Percentiles rank a stretch among this genome's conserved stretches.
Conservation (phyloP, 225 moss, liverwort and hornwort species). For the Lunularia cruciata region DNA sequence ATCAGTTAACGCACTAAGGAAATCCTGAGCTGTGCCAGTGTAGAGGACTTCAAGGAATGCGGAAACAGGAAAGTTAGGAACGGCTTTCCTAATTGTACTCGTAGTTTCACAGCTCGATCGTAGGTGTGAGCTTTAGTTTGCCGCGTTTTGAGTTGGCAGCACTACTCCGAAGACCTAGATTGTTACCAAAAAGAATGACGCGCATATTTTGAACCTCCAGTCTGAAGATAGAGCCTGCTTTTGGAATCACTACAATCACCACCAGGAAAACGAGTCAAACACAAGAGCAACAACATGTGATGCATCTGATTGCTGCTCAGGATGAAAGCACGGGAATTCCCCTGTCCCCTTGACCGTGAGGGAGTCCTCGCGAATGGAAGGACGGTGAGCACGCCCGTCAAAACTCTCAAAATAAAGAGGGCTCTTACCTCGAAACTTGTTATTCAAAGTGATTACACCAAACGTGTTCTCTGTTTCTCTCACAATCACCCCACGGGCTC, state of each 20-base stretch:
- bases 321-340: too few species aligned
- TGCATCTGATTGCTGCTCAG: too few species aligned
- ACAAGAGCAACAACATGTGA: background rate
- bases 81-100: too few species aligned
- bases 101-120: constrained; percentile 36
- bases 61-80: too few species aligned
- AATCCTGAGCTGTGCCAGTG: too few species aligned
- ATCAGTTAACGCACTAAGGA: too few species aligned
- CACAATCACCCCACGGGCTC: constrained; percentile 74
- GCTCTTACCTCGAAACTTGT: constrained; percentile 56
- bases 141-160: constrained; percentile 14
- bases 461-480: constrained; percentile 84
- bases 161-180: constrained; percentile 27
- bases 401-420: background rate
- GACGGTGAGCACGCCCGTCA: background rate
- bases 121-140: constrained; percentile 10
- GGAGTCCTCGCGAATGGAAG: too few species aligned
- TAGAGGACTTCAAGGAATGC: too few species aligned
- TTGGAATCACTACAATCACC: constrained; percentile 60
- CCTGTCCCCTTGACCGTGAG: too few species aligned
- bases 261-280: background rate
- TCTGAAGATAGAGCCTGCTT: constrained; percentile 69
- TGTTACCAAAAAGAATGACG: constrained; percentile 43
- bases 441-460: constrained; percentile 59
- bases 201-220: constrained; percentile 54